phyloP scores from a whole-genome alignment of 2,329 filamentous ascomycete genomes.

The Stachybotrys chartarum region DNA sequence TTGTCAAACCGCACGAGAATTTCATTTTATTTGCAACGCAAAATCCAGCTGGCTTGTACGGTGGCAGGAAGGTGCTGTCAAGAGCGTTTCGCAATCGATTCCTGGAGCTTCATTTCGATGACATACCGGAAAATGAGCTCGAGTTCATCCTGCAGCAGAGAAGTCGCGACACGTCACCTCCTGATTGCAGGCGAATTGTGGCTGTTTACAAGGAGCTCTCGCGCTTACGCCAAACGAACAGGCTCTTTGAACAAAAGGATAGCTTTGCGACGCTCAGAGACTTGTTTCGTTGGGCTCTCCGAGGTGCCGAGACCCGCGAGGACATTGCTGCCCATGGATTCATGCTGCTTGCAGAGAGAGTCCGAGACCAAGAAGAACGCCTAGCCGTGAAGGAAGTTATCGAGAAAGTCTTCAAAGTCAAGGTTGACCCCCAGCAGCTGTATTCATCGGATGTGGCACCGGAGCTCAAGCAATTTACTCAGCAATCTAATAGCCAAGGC shows the following conservation, averaged over 20 bases:
- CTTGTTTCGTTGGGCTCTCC: constrained; percentile 88
- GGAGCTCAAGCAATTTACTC: constrained; percentile 43
- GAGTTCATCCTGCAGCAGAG: constrained; percentile 85
- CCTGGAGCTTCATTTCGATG: constrained; percentile 93
- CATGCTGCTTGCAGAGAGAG: constrained; percentile 91
- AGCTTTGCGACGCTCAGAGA: constrained; percentile 95
- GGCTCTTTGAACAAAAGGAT: constrained; percentile 94
- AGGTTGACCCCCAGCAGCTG: constrained; percentile 64
- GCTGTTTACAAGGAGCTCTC: constrained; percentile 91
- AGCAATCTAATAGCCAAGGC: constrained; percentile 45
- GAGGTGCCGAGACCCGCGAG: constrained; percentile 77
- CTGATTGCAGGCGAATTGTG: constrained; percentile 87
- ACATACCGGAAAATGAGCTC: constrained; percentile 92
- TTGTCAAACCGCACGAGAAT: constrained; percentile 84
- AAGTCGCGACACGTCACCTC: constrained; percentile 78
- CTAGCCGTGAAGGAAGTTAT: constrained; percentile 79
- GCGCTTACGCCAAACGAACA: constrained; percentile 76
- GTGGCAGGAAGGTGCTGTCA: constrained; percentile 86
- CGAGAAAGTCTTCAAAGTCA: constrained; percentile 82
- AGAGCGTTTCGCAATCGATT: constrained; percentile 96
- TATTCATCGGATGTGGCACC: constrained; percentile 58
- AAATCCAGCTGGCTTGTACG: constrained; percentile 92
- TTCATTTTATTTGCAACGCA: constrained; percentile 99
- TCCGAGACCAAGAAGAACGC: constrained; percentile 84
- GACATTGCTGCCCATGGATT: constrained; percentile 89